These are phyloP conservation scores for Falciphora oryzae DNA, from an alignment of 2,329 filamentous ascomycete species.

Conservation along the genomic window DNA sequence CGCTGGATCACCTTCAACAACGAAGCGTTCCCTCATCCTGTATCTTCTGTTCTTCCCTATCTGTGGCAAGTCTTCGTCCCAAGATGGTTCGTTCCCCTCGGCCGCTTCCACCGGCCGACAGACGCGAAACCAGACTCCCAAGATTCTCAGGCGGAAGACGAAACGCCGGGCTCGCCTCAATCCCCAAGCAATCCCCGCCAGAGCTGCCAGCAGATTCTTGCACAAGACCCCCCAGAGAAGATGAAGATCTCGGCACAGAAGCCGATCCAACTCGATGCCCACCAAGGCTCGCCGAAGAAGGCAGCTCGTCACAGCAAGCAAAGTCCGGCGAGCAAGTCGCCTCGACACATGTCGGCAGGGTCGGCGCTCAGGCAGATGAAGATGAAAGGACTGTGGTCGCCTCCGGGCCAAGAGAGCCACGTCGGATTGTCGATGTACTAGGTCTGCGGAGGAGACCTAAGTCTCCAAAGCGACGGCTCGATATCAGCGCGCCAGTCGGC, in stretches of 20 bases:
- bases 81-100: background rate
- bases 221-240: background rate
- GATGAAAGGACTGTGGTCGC: background rate
- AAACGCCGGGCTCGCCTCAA: background rate
- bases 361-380: background rate
- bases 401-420: background rate
- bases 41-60: background rate
- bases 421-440: slow-evolving; percentile 4
- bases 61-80: background rate
- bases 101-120: background rate
- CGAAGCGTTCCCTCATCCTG: background rate
- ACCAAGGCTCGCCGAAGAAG: background rate
- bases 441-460: slow-evolving; percentile 3
- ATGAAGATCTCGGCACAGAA: too few species aligned
- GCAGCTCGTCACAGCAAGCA: background rate
- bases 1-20: background rate
- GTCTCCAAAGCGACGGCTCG: background rate
- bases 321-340: background rate
- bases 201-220: background rate
- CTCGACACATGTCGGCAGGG: background rate
- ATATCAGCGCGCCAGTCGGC: slow-evolving; percentile 7
- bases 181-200: background rate
- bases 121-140: background rate
- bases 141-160: background rate
- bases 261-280: background rate